These are phyloP conservation scores for Dacryopinax spathularia DNA, from an alignment of 768 basidiomycete species.

Conservation along the genomic window DNA sequence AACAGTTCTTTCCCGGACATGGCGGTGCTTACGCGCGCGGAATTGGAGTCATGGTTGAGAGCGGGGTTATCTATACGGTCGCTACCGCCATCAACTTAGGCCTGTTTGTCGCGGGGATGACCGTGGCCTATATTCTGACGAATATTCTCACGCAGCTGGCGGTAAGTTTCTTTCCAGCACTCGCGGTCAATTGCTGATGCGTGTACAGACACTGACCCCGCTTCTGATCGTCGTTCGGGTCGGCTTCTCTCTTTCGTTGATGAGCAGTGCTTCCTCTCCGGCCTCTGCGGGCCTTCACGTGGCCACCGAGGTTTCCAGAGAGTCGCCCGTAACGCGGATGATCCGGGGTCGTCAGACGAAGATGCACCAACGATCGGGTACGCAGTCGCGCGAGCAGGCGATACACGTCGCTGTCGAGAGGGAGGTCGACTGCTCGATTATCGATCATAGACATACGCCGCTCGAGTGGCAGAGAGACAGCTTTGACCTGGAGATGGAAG, in stretches of 20 bases:
- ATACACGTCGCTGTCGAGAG: neutral
- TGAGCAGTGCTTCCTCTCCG: neutral
- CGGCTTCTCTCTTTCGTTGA: neutral
- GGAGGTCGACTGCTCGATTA: neutral
- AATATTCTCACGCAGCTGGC: neutral
- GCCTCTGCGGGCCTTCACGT: neutral
- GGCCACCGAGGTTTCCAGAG: neutral
- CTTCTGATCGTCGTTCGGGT: neutral
- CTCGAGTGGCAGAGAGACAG: neutral
- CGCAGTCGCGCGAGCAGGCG: neutral
- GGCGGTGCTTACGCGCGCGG: neutral
- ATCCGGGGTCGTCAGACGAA: neutral
- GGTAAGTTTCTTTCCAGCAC: neutral
- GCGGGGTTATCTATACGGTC: neutral
- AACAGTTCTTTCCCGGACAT: neutral
- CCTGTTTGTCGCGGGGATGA: neutral
- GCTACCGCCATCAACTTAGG: neutral
- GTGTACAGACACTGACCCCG: neutral
- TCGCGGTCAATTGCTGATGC: neutral
- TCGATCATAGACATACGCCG: neutral
- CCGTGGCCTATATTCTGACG: neutral
- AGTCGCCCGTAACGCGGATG: neutral
- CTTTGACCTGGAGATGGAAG: neutral
- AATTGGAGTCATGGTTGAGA: neutral
- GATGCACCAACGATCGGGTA: neutral